Base-by-base conservation (phyloP, 2,329 filamentous ascomycete genomes). In the Laburnicola sp. region DNA sequence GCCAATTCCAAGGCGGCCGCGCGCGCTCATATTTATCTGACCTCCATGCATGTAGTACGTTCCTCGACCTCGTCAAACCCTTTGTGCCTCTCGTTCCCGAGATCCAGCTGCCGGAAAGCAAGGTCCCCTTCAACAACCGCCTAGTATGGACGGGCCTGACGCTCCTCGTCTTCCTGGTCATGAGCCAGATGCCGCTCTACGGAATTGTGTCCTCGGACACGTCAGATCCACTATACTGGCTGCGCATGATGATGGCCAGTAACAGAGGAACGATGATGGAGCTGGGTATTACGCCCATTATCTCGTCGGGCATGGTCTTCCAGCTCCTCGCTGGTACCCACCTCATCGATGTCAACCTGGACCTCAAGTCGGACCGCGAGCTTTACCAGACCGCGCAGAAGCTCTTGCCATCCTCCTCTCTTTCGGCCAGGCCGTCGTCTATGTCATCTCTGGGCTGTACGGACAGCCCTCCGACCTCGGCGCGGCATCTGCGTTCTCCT, bases 361-460 rank as follows among this genome's bases (percentile, higher is more conserved):
- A 99, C 83, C 87, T 97, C 78, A 99, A 99, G 85, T 94, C 93
- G 76, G 94, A 99, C 79, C 94, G 94, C 78, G 94, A 99, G 82
- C 87, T 99, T 61, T 99, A 99, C 86, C 94, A 99, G 83, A 99
- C 93, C 60, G 94, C 95, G 50, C 94, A 99, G 84, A 99, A 99
- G 83, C 88, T 77, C 65, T 74, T 70, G 94, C 94, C 65, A 96
- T 99, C 73, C 95, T 99, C 74, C 85, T 99, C 65, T 96, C 93
- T 60, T 94, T 96, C 77, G 94, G 94, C 66, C 96, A 96, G 75
- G 93, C 92, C 71, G 96, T 92, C 67, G 94, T 99, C 69, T 97
- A 95, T 78, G 94, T 99, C 74, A 89, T 99, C 78, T 97, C 92
- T 68, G 71, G 71, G 65, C 91, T 97, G 71, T 99, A 99, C 76